A percentile compares a stretch with the other conserved stretches of the same genome.
These are phyloP conservation scores for Plectosphaerella sp. DNA, from an alignment of 2,329 filamentous ascomycete species.

Conservation along the genomic window DNA sequence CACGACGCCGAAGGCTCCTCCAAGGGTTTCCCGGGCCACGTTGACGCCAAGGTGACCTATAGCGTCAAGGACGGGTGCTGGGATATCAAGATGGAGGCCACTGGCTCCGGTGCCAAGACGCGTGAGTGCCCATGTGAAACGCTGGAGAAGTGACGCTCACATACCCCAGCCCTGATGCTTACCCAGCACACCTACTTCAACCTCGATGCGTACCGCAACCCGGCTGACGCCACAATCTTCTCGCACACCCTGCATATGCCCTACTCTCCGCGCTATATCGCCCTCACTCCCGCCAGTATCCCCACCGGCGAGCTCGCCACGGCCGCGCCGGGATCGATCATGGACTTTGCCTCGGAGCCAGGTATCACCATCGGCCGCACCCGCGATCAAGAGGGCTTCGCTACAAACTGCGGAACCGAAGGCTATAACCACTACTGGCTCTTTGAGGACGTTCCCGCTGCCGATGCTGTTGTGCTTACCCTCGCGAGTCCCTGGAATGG, in stretches of 20 bases:
- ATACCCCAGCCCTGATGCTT: slow-evolving; percentile 50
- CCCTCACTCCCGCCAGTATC: slow-evolving; percentile 49
- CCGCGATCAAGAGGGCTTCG: slow-evolving; percentile 46
- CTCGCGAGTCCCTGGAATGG: slow-evolving; percentile 60
- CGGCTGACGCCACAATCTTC: slow-evolving; percentile 48
- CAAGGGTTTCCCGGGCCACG: slow-evolving; percentile 57
- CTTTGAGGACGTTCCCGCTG: slow-evolving; percentile 33
- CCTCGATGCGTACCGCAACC: slow-evolving; percentile 59
- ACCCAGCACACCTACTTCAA: slow-evolving; percentile 68
- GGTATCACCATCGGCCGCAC: slow-evolving; percentile 59
- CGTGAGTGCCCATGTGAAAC: slow-evolving; percentile 22
- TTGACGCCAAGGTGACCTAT: slow-evolving; percentile 59
- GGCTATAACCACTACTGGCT: slow-evolving; percentile 65
- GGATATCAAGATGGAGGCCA: slow-evolving; percentile 56
- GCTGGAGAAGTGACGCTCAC: background rate
- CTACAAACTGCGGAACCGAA: slow-evolving; percentile 57
- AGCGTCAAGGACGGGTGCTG: slow-evolving; percentile 52
- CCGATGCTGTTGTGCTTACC: slow-evolving; percentile 39
- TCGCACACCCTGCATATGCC: slow-evolving; percentile 61
- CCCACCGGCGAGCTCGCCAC: slow-evolving; percentile 58
- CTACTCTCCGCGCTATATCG: slow-evolving; percentile 55
- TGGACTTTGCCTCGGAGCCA: slow-evolving; percentile 61
- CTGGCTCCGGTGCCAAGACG: slow-evolving; percentile 42
- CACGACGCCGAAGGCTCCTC: slow-evolving; percentile 54
- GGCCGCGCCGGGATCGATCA: slow-evolving; percentile 51